Base-by-base conservation (phyloP, 257 asterid species). In the Parsonsia alboflavescens region DNA sequence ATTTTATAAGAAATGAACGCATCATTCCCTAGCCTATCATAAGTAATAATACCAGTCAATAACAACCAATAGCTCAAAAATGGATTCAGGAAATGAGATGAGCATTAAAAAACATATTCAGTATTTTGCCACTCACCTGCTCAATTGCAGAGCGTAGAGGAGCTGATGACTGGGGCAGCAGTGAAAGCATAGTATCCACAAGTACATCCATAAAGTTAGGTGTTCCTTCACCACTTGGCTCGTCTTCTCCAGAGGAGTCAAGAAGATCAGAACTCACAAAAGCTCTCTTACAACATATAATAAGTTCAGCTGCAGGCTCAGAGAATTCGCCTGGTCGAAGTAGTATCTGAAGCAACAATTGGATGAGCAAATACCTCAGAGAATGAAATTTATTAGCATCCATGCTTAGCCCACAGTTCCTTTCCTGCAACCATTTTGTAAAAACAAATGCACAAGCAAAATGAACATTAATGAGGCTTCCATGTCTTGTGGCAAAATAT, bases 131-230 rank as follows among this genome's bases (percentile, higher is more conserved):
- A 81, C 76, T 76, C 56, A 89, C 99, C 96, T 83, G 98, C 84
- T 95, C 99, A 79, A 95, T 89, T 62, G 99, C 86, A 53, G 97
- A 86, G 22, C 98, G 90, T 84, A 90, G 52, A 39, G 99, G 96
- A 73, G 97, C 90, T 50, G 98, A 86, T 64, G 98, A 92, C 81
- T 95, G 95, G 2, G 99, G 97, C 80, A 95, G 87, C 66, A 95
- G 77, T 19, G 99, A 92, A 78, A 95, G 98, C 96, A 95, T 86
- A 22, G 98, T 88, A 82, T 92, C 98, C 77, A 95, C 93, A 77
- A 95, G 93, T 26, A 95, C 99, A 59, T 95, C 98, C 98, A 95
- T 92, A 71, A 87, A 73, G 67, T 85, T 81, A 46, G 97, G 97
- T 24, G 82, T 76, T 54, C 77, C 88, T 45, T 91, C 93, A 61